These are phyloP conservation scores for Vigna nakashimae DNA, from an alignment of 306 rosid genomes.

Conservation along the genomic window DNA sequence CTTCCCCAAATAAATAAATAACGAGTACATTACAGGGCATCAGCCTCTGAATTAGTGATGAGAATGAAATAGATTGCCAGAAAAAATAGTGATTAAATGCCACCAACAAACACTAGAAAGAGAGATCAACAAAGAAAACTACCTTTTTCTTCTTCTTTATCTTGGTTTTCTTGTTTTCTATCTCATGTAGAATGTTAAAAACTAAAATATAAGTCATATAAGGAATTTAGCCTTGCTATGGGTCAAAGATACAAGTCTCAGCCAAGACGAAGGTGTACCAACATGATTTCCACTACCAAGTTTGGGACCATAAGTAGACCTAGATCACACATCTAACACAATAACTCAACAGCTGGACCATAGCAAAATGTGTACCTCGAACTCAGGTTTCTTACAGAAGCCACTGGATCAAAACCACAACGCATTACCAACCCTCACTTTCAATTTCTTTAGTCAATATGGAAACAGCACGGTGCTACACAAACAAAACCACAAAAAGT, in stretches of 20 bases:
- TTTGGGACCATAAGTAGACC: neutral
- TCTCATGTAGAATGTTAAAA: slow-evolving; percentile 20
- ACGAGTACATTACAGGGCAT: neutral
- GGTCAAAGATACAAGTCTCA: slow-evolving; percentile 9
- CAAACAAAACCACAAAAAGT: slow-evolving; percentile 26
- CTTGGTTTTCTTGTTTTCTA: neutral
- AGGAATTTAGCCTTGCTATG: slow-evolving; percentile 1
- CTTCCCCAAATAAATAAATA: neutral
- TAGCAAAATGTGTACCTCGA: slow-evolving; percentile 11
- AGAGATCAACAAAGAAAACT: slow-evolving; percentile 12
- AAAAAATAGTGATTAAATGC: slow-evolving; percentile 11
- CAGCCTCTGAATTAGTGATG: slow-evolving; percentile 4
- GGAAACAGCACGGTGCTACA: slow-evolving; percentile 30
- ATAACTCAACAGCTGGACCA: slow-evolving; percentile 14
- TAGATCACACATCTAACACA: slow-evolving; percentile 13
- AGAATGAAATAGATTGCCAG: neutral
- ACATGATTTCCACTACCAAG: slow-evolving; percentile 30
- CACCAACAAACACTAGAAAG: slow-evolving; percentile 20
- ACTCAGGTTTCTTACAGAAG: slow-evolving; percentile 17
- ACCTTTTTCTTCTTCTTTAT: neutral
- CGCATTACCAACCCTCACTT: slow-evolving; percentile 16
- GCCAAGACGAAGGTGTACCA: slow-evolving; percentile 21
- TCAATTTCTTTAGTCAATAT: slow-evolving; percentile 9
- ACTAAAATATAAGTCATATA: neutral
- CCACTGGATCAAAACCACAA: slow-evolving; percentile 35